Evolutionary conservation across 345 rosid genomes (phyloP).

Genomic region (Mercurialis annua): DNA sequence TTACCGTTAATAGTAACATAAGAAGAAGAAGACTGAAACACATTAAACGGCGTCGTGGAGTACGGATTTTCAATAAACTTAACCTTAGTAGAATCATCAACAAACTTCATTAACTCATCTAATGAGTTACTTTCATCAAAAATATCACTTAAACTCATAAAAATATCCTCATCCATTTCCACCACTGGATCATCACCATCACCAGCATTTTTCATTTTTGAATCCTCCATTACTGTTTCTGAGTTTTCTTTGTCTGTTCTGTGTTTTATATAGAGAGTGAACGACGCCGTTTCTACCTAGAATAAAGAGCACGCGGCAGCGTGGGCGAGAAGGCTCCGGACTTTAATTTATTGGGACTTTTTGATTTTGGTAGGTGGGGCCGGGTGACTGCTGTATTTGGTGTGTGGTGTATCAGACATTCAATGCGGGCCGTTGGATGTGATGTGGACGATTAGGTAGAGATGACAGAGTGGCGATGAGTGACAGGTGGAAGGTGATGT

Average conservation of each 20-base stretch:
- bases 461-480: slow-evolving; percentile 2
- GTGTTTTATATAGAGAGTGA: neutral
- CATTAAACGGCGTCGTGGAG: slow-evolving; percentile 39
- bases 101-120: slow-evolving; percentile 50
- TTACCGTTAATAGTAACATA: slow-evolving; percentile 79
- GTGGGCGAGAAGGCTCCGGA: slow-evolving; percentile 8
- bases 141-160: slow-evolving; percentile 32
- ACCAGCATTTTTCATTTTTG: slow-evolving; percentile 19
- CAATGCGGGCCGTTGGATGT: slow-evolving; percentile 6
- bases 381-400: too few relatives aligned
- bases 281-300: neutral
- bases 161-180: slow-evolving; percentile 28
- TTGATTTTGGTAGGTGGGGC: too few relatives aligned
- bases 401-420: neutral
- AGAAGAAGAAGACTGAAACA: slow-evolving; percentile 57
- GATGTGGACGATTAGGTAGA: neutral
- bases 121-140: slow-evolving; percentile 13
- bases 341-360: neutral
- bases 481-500: slow-evolving; percentile 16
- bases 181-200: neutral
- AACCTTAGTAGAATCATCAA: slow-evolving; percentile 43
- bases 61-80: slow-evolving; percentile 70
- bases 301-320: slow-evolving; percentile 14
- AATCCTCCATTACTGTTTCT: slow-evolving; percentile 43
- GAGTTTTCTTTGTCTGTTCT: too few relatives aligned